Base-by-base conservation (phyloP, 805 yeast species). In the Lachancea waltii region DNA sequence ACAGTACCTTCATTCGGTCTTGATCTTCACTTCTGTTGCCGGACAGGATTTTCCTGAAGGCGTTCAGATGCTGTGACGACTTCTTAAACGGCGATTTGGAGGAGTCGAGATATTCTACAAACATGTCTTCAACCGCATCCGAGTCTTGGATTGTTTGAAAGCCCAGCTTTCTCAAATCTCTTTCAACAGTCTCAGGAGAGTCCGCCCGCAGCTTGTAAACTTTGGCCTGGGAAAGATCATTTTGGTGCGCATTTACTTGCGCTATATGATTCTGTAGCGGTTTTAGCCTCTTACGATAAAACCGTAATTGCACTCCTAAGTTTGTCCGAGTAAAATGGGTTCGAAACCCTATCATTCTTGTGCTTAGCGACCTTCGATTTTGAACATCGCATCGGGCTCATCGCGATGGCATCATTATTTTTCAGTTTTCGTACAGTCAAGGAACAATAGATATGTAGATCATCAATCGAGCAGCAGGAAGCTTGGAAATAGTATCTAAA, bases 51-150 rank as follows among this genome's bases (percentile, higher is more conserved):
- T 11, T 11, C 31, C 35, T 40, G 16, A 56, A 38, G 13, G 22
- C 40, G 14, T 45, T 44, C 4, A 53, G 43, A 36, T 55, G 48
- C 19, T 47, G 43, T 7, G 40, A 32, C 18, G 56, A 48, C 43
- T 48, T 48, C 36, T 50, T 51, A 34, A 51, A 55, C 1, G 44
- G 49, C 11, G 54, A 40, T 40, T 50, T 50, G 4, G 47, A 39
- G 24, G 45, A 41, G 17, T 53, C 44, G 18, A 58, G 41, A 38
- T 56, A 58, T n/a, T 47, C 42, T 14, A 54, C 19, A 19, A 56
- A 35, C 20, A 47, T 21, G 14, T 51, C 48, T 17, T 49, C 47
- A 4, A 41, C 22, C 27, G 45, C 30, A 9, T 38, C 18, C 25
- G 29, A 24, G 5, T 42, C 32, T 27, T 47, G 40, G 17, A 47